These are phyloP conservation scores for Pezicula rhizophila DNA, from an alignment of 2,329 filamentous ascomycete genomes.

Conservation along the genomic window DNA sequence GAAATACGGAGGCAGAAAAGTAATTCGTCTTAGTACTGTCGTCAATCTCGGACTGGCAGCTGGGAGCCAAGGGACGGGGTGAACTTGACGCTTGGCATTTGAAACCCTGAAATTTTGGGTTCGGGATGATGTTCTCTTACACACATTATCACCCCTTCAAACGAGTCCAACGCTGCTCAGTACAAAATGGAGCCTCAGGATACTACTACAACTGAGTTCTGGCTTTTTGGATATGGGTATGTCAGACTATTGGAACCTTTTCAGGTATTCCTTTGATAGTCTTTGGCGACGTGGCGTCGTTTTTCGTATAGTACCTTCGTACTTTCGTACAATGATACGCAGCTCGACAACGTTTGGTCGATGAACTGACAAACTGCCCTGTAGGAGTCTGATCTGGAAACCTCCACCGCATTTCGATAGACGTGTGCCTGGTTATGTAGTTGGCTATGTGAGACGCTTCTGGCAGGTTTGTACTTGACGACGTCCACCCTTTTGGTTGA, in stretches of 20 bases:
- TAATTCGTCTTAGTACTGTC: too few relatives aligned
- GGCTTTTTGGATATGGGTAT: slow-evolving; percentile 96
- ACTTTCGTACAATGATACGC: not conserved
- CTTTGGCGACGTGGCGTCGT: not conserved
- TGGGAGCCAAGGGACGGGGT: too few relatives aligned
- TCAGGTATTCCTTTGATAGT: not conserved
- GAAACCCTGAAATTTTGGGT: too few relatives aligned
- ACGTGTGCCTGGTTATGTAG: slow-evolving; percentile 82
- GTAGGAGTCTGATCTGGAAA: slow-evolving; percentile 94
- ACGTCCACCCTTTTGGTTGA: slow-evolving; percentile 2
- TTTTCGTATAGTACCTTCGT: not conserved
- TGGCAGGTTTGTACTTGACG: slow-evolving; percentile 72
- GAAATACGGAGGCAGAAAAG: too few relatives aligned
- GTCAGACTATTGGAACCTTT: slow-evolving; percentile 22
- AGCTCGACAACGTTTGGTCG: too few relatives aligned
- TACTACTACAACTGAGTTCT: slow-evolving; percentile 58
- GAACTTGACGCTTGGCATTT: too few relatives aligned
- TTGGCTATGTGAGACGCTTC: slow-evolving; percentile 89
- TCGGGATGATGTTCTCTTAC: not conserved
- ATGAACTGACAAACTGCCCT: not conserved
- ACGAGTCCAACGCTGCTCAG: not conserved
- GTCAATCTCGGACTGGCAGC: too few relatives aligned
- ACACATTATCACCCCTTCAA: not conserved
- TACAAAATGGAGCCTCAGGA: slow-evolving; percentile 1
- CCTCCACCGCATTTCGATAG: slow-evolving; percentile 90